Percentiles rank a stretch among this genome's conserved stretches.
Conservation (phyloP, 1,139 yeast genomes). For the Pneumocystis sp. region DNA sequence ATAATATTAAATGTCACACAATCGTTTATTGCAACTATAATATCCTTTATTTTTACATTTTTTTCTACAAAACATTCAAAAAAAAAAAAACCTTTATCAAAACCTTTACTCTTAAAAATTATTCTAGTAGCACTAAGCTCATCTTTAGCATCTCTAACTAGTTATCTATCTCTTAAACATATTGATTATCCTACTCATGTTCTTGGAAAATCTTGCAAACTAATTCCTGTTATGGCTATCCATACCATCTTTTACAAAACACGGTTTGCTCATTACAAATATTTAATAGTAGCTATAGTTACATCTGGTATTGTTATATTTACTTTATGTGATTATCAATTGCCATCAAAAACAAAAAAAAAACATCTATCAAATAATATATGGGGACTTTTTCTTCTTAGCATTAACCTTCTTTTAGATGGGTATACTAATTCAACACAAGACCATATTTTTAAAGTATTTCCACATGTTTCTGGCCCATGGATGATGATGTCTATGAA, state of each 20-base stretch:
- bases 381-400: constrained; percentile 47
- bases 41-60: constrained; percentile 58
- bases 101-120: constrained; percentile 30
- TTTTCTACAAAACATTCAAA: constrained; percentile 41
- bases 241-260: constrained; percentile 63
- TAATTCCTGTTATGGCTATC: constrained; percentile 80
- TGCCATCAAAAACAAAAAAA: constrained; percentile 18
- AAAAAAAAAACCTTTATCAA: constrained; percentile 19
- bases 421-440: constrained; percentile 91
- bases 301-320: constrained; percentile 72
- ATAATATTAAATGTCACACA: neutral
- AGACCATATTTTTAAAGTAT: constrained; percentile 53
- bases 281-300: constrained; percentile 57
- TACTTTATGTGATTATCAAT: constrained; percentile 36
- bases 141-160: constrained; percentile 66
- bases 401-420: constrained; percentile 58
- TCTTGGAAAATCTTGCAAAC: constrained; percentile 82
- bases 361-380: constrained; percentile 16
- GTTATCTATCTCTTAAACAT: constrained; percentile 59
- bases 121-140: constrained; percentile 60
- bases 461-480: constrained; percentile 49
- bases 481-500: constrained; percentile 78
- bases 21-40: constrained; percentile 25
- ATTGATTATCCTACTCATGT: constrained; percentile 76
- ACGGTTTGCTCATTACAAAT: constrained; percentile 60